phyloP scores from a whole-genome alignment of 495 filamentous ascomycete genomes.

The Penicillium verhagenii region DNA sequence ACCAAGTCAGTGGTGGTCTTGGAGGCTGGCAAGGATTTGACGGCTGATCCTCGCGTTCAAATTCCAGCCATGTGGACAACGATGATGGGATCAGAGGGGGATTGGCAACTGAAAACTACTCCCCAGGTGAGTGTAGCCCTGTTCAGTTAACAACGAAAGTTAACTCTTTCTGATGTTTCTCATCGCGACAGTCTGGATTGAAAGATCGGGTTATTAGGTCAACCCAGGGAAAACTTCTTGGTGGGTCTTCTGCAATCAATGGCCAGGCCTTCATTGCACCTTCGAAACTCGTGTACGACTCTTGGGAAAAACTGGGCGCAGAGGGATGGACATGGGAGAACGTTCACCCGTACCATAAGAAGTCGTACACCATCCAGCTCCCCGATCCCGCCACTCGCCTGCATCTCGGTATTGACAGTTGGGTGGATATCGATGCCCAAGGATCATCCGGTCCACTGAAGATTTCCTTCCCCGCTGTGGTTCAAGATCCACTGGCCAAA shows the following conservation, averaged over 20 bases:
- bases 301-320: constrained; percentile 51
- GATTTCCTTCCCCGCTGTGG: constrained; percentile 21
- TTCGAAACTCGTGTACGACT: not conserved
- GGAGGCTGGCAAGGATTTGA: constrained; percentile 47
- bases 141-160: too few relatives aligned
- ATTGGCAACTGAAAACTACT: constrained; percentile 50
- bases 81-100: constrained; percentile 46
- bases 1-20: constrained; percentile 35
- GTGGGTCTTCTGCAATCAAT: not conserved
- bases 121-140: constrained; percentile 51
- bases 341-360: constrained; percentile 44
- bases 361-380: constrained; percentile 17
- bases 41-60: constrained; percentile 38
- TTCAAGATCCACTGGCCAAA: constrained; percentile 16
- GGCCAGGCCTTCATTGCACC: not conserved
- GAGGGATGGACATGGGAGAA: constrained; percentile 48
- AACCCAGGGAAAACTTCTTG: not conserved
- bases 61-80: constrained; percentile 38
- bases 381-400: too few relatives aligned
- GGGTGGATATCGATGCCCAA: constrained; percentile 11
- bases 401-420: constrained; percentile 11
- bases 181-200: too few relatives aligned
- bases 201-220: too few relatives aligned
- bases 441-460: constrained; percentile 21
- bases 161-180: too few relatives aligned